Evolutionary conservation across 2,329 filamentous ascomycete genomes (phyloP).

Genomic region (Pseudogymnoascus sp.): DNA sequence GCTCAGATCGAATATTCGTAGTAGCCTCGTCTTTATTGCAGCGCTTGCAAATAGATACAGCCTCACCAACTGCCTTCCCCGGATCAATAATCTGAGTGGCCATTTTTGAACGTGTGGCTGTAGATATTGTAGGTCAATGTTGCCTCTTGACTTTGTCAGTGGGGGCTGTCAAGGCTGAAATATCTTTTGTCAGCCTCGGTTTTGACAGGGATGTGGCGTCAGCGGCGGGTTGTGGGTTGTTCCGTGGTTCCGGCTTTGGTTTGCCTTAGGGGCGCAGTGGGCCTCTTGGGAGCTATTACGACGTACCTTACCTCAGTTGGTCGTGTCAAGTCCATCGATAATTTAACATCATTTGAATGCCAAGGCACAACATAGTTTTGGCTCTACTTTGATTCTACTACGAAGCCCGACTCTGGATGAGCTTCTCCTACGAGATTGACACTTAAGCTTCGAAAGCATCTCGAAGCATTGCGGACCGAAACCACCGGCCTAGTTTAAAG

Average conservation of each 20-base stretch:
- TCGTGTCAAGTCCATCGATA: conserved; percentile 5
- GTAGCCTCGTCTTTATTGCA: conserved; percentile 24
- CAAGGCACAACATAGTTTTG: background rate
- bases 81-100: background rate
- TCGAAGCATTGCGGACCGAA: conserved; percentile 9
- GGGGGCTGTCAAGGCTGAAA: background rate
- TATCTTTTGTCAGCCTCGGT: conserved; percentile 7
- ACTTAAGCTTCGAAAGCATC: background rate
- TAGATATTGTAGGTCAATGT: background rate
- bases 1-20: conserved; percentile 27
- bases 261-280: conserved; percentile 7
- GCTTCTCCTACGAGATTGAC: background rate
- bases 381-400: background rate
- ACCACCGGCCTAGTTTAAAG: conserved; percentile 15
- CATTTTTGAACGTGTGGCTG: background rate
- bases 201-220: background rate
- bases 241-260: conserved; percentile 1
- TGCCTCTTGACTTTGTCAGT: background rate
- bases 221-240: conserved; percentile 1
- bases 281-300: conserved; percentile 6
- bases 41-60: conserved; percentile 22
- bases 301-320: conserved; percentile 3
- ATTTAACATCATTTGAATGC: background rate
- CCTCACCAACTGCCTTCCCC: background rate
- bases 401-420: conserved; percentile 3